Base-by-base conservation (phyloP, 108 stramenopile genomes). In the Cyclotella atomus region DNA sequence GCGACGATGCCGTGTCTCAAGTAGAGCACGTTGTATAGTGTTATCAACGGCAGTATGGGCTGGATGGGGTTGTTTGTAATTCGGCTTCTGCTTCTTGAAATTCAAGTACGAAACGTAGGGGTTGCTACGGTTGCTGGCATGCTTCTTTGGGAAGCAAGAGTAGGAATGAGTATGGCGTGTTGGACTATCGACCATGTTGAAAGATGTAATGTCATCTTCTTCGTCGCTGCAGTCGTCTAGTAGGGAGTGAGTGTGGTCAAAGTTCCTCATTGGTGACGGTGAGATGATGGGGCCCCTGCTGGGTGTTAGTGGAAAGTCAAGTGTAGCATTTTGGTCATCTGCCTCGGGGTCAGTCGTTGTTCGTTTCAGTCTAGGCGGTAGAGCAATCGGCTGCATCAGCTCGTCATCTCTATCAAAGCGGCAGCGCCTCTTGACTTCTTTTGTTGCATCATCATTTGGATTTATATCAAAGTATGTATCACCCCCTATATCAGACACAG, bases 141-240 rank as follows among this genome's bases (percentile, higher is more conserved):
- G 28, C 17, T 49, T 28, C 41, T 55, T 45, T 4, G 68, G 68
- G 43, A 77, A 57, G 53, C 76, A 77, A 9, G 74, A 67, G 44
- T 67, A 75, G 36, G 73, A 56, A 21, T 27, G 63, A 20, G n/a
- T 16, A 38, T 75, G 66, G 20, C 57, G 66, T 19, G 67, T 68
- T 23, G 66, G 73, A 49, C 73, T 66, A 47, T 75, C 73, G 12
- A 78, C 65, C 25, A 71, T 63, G 6, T 45, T 50, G 53, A 66
- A 72, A 16, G 79, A 73, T 6, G 72, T 55, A 19, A 41, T 62
- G 33, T 75, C 74, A 17, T 73, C 72, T 69, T 81, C 79, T 30
- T 81, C 79, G 44, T 81, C 79, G 53, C 79, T 81, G 34, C 79
- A 81, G 70, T 81, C 79, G 30, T 81, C 79, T 23, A 81, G 72